Evolutionary conservation across 805 yeast genomes (phyloP), one percentile per base, ranked within the genome.

Genomic region (Brettanomyces sp.): DNA sequence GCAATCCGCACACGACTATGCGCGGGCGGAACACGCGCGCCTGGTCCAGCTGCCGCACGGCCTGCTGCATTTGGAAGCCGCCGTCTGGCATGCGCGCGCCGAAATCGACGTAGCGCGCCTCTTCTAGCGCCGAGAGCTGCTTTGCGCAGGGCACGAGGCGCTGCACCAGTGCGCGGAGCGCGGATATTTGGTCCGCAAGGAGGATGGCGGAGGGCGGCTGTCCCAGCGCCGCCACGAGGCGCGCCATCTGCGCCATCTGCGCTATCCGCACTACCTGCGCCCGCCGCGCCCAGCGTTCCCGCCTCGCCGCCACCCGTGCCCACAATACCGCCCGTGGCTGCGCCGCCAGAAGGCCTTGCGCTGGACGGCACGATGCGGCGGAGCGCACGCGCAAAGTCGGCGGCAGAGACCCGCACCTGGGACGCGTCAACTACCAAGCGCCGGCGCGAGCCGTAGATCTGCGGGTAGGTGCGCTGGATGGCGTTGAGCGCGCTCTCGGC

Each of bases 401-500:
- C 76, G 0, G 95, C 84, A 11, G 76, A 74, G 1, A 91, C 95
- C 43, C 70, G 73, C 33, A 93, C 84, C 35, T 79, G 67, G 3
- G 73, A 62, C 4, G 95, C 87, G 57, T 89, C 79, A 32, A 93
- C 82, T 40, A 69, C 62, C 39, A 91, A 70, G 58, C 89, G 91
- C 42, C 84, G 85, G 45, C 74, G 71, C 8, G 90, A 75, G 51
- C 74, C 67, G 63, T 93, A 93, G 40, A 93, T 91, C 63, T 93
- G 98, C 0, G 99, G 99, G 54, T 83, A 91, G 41, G 82, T 77
- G 52, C 98, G 70, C 64, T 91, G 97, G 37, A 93, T 91, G 56
- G 96, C 82, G 56, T 84, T 82, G 50, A 93, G 70, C 0, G 98
- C 98, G 30, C 97, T 90, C 60, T 93, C 99, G 0, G 98, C 91